Base-by-base conservation (phyloP, 1,139 yeast species). In the Nakaseomyces kungkrabaensis region DNA sequence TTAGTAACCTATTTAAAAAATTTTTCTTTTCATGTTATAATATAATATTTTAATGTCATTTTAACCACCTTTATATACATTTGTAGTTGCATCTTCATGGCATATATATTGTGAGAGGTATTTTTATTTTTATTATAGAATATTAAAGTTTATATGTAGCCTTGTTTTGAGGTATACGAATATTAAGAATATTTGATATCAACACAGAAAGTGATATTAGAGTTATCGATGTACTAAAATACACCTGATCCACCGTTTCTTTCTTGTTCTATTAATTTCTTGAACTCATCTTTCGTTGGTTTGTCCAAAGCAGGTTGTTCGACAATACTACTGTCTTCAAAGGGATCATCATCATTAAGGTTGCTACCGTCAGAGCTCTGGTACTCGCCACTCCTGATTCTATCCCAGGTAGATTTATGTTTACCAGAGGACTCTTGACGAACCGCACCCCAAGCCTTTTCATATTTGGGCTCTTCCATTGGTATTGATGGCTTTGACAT, bases 401-500 rank as follows among this genome's bases (percentile, higher is more conserved):
- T 58, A 34, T 60, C 61, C 67, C 66, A 60, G 4, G 63, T 55
- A 3, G 61, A 54, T 3, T 22, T 17, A 3, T 6, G 11, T 22
- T 32, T 32, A 8, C 46, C 46, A 11, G 46, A 32, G 4, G 37
- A 24, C 24, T 56, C 51, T 37, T 53, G 53, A 29, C 62, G 58
- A 34, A 58, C 49, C 11, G 47, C 50, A 4, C 55, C 54, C 68
- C 69, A 52, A 51, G 69, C 56, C 50, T 67, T 44, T 40, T 31
- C 31, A 7, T n/a, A 32, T 11, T 43, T 33, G 6, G 37, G 46
- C 9, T 31, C 34, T 43, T 43, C 46, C 22, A 17, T 13, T 22
- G 46, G 46, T 17, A 43, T 31, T 3, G 31, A 29, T 22, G 29
- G 31, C 22, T 43, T 26, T 27, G 13, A 32, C 9, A 38, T 25